These are phyloP conservation scores for Colletotrichum horii DNA, from an alignment of 2,329 filamentous ascomycete species.

Conservation along the genomic window DNA sequence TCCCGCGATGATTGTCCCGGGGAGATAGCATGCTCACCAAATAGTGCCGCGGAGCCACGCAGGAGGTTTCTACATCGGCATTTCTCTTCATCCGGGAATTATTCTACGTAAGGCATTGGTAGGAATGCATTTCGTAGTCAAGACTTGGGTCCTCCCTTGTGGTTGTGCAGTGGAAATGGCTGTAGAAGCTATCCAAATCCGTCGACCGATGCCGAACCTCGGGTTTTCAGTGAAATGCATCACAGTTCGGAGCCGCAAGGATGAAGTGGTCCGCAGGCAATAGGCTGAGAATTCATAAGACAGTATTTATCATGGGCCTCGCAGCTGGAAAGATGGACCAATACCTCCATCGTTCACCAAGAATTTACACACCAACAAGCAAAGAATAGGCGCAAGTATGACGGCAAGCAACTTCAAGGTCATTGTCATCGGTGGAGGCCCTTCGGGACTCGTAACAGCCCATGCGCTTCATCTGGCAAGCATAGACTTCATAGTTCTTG, in stretches of 20 bases:
- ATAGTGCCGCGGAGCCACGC: neutral
- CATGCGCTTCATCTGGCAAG: slow-evolving; percentile 33
- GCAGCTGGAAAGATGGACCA: neutral
- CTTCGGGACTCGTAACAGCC: slow-evolving; percentile 31
- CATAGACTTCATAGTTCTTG: slow-evolving; percentile 39
- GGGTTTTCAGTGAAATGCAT: neutral
- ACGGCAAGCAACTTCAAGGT: slow-evolving; percentile 27
- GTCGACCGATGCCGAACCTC: neutral
- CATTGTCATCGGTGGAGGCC: slow-evolving; percentile 35
- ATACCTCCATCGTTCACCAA: neutral
- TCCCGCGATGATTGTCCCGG: neutral
- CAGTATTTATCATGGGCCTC: neutral
- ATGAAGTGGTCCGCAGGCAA: fast-evolving
- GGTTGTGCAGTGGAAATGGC: neutral
- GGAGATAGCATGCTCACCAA: neutral
- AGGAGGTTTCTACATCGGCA: neutral
- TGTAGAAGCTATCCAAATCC: neutral
- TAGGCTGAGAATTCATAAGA: fast-evolving
- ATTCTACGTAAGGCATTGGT: no score
- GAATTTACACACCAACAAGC: neutral
- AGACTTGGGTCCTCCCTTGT: neutral
- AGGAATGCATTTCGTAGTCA: neutral
- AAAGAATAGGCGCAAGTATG: slow-evolving; percentile 25
- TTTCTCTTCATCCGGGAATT: no score
- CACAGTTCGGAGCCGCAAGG: neutral